Percentiles rank a stretch among this genome's conserved stretches.
Evolutionary conservation across 2,329 filamentous ascomycete genomes (phyloP).

Genomic region (Tothia fuscella): DNA sequence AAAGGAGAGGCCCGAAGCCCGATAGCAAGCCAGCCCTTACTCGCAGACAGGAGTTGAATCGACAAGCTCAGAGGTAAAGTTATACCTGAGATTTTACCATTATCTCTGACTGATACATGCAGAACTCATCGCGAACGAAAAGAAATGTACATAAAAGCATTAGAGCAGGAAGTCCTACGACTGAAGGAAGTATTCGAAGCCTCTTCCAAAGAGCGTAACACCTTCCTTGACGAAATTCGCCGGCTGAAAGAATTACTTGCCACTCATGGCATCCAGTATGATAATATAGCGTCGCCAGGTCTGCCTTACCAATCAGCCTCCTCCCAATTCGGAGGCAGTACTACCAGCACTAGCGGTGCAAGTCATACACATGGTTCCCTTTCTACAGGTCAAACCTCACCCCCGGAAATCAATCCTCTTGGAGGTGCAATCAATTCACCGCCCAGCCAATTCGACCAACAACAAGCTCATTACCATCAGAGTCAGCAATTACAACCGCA

Average conservation of each 20-base stretch:
- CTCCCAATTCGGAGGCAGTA: constrained; percentile 31
- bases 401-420: constrained; percentile 13
- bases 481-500: constrained; percentile 2
- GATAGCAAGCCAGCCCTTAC: constrained; percentile 93
- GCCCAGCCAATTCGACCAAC: not conserved
- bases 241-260: constrained; percentile 54
- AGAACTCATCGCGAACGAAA: constrained; percentile 96
- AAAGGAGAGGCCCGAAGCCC: constrained; percentile 86
- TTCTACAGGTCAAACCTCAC: constrained; percentile 35
- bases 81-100: not conserved
- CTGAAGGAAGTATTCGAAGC: constrained; percentile 75
- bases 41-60: constrained; percentile 82
- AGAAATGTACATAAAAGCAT: constrained; percentile 85
- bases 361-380: constrained; percentile 43
- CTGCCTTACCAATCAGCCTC: constrained; percentile 14
- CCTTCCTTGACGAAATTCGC: constrained; percentile 65
- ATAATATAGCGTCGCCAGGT: constrained; percentile 28
- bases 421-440: not conserved
- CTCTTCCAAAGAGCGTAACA: constrained; percentile 63
- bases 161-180: constrained; percentile 83
- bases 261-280: constrained; percentile 47
- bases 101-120: constrained; percentile 9
- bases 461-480: constrained; percentile 21
- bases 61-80: constrained; percentile 79
- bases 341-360: constrained; percentile 45